These are phyloP conservation scores for Trichomonascaceae sp. DNA, from an alignment of 1,139 yeast genomes.

Conservation along the genomic window DNA sequence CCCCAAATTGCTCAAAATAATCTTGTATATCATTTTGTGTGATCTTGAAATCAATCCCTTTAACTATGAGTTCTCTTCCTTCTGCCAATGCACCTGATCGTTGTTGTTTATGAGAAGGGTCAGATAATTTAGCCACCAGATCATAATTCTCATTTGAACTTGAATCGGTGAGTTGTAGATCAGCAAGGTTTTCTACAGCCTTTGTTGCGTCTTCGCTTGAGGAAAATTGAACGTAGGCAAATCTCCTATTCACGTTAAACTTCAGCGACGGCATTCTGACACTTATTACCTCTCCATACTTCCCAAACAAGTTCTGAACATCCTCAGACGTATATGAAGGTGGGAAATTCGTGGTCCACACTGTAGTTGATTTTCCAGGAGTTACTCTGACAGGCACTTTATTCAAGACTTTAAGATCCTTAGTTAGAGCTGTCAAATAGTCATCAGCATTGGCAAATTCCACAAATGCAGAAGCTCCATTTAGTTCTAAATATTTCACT, in stretches of 20 bases:
- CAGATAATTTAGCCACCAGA: constrained; percentile 55
- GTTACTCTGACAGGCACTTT: constrained; percentile 43
- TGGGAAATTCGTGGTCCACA: constrained; percentile 73
- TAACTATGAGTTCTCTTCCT: constrained; percentile 46
- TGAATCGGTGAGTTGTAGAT: constrained; percentile 30
- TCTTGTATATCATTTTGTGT: constrained; percentile 23
- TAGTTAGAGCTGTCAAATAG: constrained; percentile 56
- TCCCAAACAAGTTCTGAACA: constrained; percentile 40
- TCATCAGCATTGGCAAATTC: constrained; percentile 51
- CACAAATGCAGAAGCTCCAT: constrained; percentile 26
- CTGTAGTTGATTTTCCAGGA: constrained; percentile 41
- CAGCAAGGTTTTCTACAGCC: constrained; percentile 46
- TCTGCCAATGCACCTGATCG: constrained; percentile 45
- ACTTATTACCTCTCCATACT: constrained; percentile 45
- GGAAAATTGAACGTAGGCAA: constrained; percentile 66
- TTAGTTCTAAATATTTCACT: constrained; percentile 12
- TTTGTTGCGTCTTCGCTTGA: constrained; percentile 41
- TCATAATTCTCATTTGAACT: constrained; percentile 25
- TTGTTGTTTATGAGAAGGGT: constrained; percentile 38
- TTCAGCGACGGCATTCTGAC: constrained; percentile 65
- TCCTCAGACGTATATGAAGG: constrained; percentile 43
- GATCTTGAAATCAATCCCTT: constrained; percentile 44
- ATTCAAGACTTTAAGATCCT: constrained; percentile 44
- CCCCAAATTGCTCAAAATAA: constrained; percentile 41
- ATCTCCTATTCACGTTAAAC: constrained; percentile 53